Base-by-base conservation (phyloP, 768 basidiomycete species). In the Phaffia tasmanica region DNA sequence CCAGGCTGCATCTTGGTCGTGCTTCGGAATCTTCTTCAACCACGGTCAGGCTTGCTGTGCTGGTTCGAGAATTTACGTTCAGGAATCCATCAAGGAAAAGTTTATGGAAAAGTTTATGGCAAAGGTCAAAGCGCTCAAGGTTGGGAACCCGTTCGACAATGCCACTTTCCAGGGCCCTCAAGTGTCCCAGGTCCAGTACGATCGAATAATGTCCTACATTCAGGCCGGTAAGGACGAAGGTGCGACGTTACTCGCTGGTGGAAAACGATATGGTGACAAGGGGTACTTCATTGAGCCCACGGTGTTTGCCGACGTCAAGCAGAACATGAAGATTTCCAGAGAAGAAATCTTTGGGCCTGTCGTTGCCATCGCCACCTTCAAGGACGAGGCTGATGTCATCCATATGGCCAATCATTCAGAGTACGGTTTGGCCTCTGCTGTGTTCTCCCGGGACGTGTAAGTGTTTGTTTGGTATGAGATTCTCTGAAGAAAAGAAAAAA, bases 281-380 rank as follows among this genome's bases (percentile, higher is more conserved):
- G 84, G 94, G 8, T 98, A 81, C 76, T 98, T 82, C 75, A 84
- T 95, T 53, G 85, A 92, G 73, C 89, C 94, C 35, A 89, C 89
- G 11, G 59, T 60, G 53, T 67, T 66, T 50, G 50, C 68, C 25
- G 65, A 69, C 60, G 62, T 68, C 58, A 69, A 67, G 57, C 32
- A 47, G 15, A 70, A 85, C 49, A 88, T 88, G 86, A 84, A 82
- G 75, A 87, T 89, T 65, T 85, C 86, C 70, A 80, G 82, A 73
- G 88, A 89, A 49, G 67, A 69, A 57, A 69, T 69, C 58, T 98
- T 98, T 75, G 94, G 94, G 11, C 94, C 94, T 30, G 93, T 98
- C 2, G 82, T 93, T 64, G 86, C 85, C 30, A 77, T 91, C 49
- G 81, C 85, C 78, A 85, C 84, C 74, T 97, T 97, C 79, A 83